Base-by-base conservation (phyloP, 2,329 filamentous ascomycete species). In the Trichoderma endophyticum region DNA sequence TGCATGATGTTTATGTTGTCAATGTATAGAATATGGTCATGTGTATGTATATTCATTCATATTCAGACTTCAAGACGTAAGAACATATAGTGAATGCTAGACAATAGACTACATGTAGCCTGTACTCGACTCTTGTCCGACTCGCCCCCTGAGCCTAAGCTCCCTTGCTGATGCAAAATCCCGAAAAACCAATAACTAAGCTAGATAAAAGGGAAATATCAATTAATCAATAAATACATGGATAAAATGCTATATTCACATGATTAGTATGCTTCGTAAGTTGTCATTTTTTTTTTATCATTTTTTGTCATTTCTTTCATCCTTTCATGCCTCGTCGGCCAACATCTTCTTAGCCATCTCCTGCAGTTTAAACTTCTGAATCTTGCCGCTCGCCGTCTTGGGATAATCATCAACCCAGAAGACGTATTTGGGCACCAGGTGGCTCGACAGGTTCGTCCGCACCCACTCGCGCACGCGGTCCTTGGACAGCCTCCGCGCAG, bases 341-440 rank as follows among this genome's bases (percentile, higher is more conserved):
- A 84, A 64, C 8, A 83, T 64, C 74, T 82, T 79, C 75, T 79
- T 81, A 1, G 85, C 95, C 77, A 87, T 83, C 18, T 94, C 92
- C 78, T 89, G 88, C 77, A 98, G 81, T 83, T 92, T 95, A 80
- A 92, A 98, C 84, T 98, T 98, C 83, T 97, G 94, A 71, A 98
- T 95, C 88, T 99, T 99, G 28, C 95, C 95, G 80, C 94, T 97
- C 6, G 94, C 93, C 43, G 96, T 99, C 87, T 97, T 98, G 24
- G 95, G 95, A 79, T 93, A 97, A n/a, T 90, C 88, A 1, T 91
- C 86, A 0, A 93, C 86, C 88, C 93, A 97, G 79, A 97, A 97
- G n/a, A 98, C 88, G 79, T 95, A 89, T 81, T 93, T 96, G 0
- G 95, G 95, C 67, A 93, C 93, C 79, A 98, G 89, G 81, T 95